phyloP scores from a whole-genome alignment of 2,329 filamentous ascomycete species.

The Eutypella sp. region DNA sequence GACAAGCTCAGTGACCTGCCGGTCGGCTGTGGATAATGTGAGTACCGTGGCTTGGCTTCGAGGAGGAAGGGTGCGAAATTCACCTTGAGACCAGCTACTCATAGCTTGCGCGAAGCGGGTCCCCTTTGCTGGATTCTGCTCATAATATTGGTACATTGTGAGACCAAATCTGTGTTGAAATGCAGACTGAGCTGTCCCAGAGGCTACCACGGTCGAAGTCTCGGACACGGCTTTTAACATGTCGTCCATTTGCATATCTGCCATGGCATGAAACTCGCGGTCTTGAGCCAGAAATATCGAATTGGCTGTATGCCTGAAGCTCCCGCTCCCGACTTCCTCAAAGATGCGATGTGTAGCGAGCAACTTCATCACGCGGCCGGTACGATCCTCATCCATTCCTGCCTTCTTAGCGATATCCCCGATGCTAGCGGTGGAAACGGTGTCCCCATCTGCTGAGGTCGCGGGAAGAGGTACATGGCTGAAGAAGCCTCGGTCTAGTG shows the following conservation, averaged over 20 bases:
- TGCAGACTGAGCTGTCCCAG: slow-evolving; percentile 1
- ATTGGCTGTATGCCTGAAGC: slow-evolving; percentile 7
- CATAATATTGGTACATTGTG: slow-evolving; percentile 8
- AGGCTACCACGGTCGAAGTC: slow-evolving; percentile 2
- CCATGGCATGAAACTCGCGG: slow-evolving; percentile 9
- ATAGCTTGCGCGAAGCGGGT: slow-evolving; percentile 9
- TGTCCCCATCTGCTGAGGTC: background rate
- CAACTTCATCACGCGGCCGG: slow-evolving; percentile 8
- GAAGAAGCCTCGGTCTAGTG: slow-evolving; percentile 13
- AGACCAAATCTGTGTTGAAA: slow-evolving; percentile 9
- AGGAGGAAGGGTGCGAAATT: background rate
- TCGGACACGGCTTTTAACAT: slow-evolving; percentile 9
- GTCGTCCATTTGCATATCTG: slow-evolving; percentile 10
- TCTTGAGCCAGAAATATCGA: slow-evolving; percentile 8
- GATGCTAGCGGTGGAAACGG: background rate
- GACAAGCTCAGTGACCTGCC: slow-evolving; percentile 19
- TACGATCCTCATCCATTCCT: slow-evolving; percentile 8
- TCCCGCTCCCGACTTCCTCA: slow-evolving; percentile 7
- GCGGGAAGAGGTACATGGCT: slow-evolving; percentile 8
- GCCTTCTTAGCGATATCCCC: slow-evolving; percentile 6
- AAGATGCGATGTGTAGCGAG: slow-evolving; percentile 9
- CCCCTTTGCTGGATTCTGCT: slow-evolving; percentile 5
- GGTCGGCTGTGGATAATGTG: slow-evolving; percentile 15
- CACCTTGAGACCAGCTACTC: slow-evolving; percentile 10
- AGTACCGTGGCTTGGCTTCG: background rate